A percentile compares a stretch with the other conserved stretches of the same genome.
phyloP scores from a whole-genome alignment of 1,139 yeast genomes.

The Kodamaea sp. region DNA sequence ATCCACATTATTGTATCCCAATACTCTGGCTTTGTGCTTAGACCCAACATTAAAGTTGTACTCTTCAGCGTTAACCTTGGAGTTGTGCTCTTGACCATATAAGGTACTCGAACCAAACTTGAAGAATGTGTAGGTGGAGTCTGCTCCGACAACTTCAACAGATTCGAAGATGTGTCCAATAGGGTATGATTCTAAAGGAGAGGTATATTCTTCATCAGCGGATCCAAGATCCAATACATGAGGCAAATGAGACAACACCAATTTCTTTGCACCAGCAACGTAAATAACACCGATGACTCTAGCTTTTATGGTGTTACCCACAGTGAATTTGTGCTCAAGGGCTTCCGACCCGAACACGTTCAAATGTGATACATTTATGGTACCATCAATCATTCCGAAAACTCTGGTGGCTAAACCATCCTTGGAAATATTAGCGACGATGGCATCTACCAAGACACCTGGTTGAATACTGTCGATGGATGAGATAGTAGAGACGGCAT shows the following conservation, averaged over 20 bases:
- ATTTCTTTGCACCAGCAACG: conserved; percentile 57
- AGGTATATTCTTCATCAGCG: conserved; percentile 9
- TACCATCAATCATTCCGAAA: conserved; percentile 74
- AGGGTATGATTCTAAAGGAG: conserved; percentile 69
- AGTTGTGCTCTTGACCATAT: conserved; percentile 71
- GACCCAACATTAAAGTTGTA: conserved; percentile 62
- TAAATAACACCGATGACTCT: conserved; percentile 66
- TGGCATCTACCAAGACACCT: conserved; percentile 77
- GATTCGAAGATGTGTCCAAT: conserved; percentile 70
- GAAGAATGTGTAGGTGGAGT: conserved; percentile 55
- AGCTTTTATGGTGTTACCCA: conserved; percentile 68
- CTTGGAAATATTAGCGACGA: conserved; percentile 59
- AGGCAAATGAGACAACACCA: conserved; percentile 66
- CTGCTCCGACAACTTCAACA: conserved; percentile 59
- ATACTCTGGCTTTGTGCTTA: conserved; percentile 72
- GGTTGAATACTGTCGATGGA: conserved; percentile 81
- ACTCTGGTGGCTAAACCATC: conserved; percentile 67
- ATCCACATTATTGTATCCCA: conserved; percentile 70
- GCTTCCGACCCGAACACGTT: conserved; percentile 49
- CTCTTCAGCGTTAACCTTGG: conserved; percentile 61
- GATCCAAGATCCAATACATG: conserved; percentile 40
- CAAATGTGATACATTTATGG: conserved; percentile 68
- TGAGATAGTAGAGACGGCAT: conserved; percentile 55
- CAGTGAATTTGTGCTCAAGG: conserved; percentile 60
- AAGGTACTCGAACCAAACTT: conserved; percentile 56